Percentiles rank a stretch among this genome's conserved stretches.
These are phyloP conservation scores for Phlebiopsis gigantea DNA, from an alignment of 768 basidiomycete species.

Conservation along the genomic window DNA sequence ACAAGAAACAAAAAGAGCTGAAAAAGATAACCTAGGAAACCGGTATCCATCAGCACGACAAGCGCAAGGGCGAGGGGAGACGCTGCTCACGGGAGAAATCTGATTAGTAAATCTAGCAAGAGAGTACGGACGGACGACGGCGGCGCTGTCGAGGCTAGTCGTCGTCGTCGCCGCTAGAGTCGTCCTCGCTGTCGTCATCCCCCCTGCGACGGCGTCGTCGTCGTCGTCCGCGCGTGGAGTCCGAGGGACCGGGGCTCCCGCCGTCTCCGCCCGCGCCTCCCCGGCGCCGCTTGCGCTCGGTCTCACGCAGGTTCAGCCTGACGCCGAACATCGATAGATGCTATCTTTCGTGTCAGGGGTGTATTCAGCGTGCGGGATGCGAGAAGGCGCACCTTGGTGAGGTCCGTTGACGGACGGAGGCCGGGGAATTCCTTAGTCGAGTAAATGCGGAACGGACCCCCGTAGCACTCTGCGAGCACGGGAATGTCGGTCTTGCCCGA, in stretches of 20 bases:
- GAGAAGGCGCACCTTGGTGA: slow-evolving; percentile 49
- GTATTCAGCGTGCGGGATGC: neutral
- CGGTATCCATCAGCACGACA: neutral
- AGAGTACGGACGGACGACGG: neutral
- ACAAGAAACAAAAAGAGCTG: neutral
- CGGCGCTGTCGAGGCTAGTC: neutral
- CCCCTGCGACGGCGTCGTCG: slow-evolving; percentile 3
- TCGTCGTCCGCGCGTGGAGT: neutral
- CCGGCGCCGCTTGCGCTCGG: slow-evolving; percentile 43
- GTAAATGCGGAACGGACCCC: slow-evolving; percentile 58
- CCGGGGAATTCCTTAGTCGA: slow-evolving; percentile 72
- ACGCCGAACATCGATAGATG: slow-evolving; percentile 54
- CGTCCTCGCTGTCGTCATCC: slow-evolving; percentile 5
- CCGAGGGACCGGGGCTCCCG: slow-evolving; percentile 15
- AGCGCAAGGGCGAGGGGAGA: neutral
- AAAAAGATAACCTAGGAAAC: neutral
- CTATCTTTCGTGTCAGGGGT: no score
- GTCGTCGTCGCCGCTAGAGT: slow-evolving; percentile 2
- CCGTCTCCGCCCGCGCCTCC: slow-evolving; percentile 26
- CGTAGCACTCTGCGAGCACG: slow-evolving; percentile 61
- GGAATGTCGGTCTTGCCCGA: slow-evolving; percentile 30
- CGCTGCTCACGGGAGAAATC: neutral
- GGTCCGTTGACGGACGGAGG: slow-evolving; percentile 56
- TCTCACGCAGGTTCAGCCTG: slow-evolving; percentile 54
- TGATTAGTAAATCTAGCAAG: neutral